phyloP scores from a whole-genome alignment of 2,329 filamentous ascomycete species.

The Magnaporthiopsis rhizophila region DNA sequence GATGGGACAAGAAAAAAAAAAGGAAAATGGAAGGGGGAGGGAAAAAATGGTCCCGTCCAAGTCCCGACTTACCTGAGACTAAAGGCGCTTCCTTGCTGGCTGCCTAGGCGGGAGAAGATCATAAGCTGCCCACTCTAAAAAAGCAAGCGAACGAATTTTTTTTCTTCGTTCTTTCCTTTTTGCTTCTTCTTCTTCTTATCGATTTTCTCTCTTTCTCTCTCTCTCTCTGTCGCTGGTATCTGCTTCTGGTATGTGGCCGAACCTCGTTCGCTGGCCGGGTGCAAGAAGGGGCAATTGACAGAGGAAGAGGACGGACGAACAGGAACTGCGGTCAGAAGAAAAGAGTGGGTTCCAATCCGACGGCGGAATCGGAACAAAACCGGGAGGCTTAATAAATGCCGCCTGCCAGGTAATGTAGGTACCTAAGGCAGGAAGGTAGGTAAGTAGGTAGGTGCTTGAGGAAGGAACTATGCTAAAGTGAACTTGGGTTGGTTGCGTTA shows the following conservation, averaged over 20 bases:
- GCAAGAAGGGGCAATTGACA: not conserved
- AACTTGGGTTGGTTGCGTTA: no score
- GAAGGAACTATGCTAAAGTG: not conserved
- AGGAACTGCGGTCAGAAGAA: not conserved
- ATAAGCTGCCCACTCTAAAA: not conserved
- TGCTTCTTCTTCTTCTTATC: not conserved
- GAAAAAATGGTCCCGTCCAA: constrained; percentile 1
- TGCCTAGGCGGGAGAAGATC: not conserved
- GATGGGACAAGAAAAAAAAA: not conserved
- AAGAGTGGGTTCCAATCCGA: not conserved
- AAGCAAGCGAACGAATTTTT: no score
- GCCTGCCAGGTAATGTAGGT: no score
- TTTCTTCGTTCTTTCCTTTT: not conserved
- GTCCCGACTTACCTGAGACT: constrained; percentile 3
- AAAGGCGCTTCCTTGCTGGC: not conserved
- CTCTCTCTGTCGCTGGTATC: not conserved
- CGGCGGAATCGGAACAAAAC: not conserved
- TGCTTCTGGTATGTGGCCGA: not conserved
- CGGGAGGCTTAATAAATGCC: not conserved
- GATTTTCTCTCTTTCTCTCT: not conserved
- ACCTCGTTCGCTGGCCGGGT: not conserved
- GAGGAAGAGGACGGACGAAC: not conserved
- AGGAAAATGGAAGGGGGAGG: not conserved
- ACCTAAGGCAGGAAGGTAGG: no score
- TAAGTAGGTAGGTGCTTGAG: not conserved